Conservation (phyloP, 2,329 filamentous ascomycete genomes). For the Pyrenophora seminiperda region DNA sequence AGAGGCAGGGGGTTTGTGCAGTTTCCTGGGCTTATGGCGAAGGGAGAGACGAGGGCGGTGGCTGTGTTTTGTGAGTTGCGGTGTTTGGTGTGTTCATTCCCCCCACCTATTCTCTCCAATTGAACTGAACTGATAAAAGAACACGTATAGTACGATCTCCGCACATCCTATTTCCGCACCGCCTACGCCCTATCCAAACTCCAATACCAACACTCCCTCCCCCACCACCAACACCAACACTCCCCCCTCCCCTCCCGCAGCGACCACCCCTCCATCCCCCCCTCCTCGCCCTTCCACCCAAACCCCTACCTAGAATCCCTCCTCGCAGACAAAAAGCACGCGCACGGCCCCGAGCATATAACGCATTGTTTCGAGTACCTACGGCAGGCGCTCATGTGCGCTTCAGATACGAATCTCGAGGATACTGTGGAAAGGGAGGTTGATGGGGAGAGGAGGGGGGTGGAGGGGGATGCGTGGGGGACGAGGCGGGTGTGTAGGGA, state of each 20-base stretch:
- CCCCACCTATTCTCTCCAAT: too few relatives aligned
- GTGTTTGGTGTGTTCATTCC: conserved; percentile 8
- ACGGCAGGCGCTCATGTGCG: conserved; percentile 33
- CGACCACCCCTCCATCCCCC: not conserved
- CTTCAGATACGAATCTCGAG: conserved; percentile 33
- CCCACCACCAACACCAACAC: not conserved
- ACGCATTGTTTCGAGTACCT: conserved; percentile 37
- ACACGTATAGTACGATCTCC: not conserved
- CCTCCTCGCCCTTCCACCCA: not conserved
- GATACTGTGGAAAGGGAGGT: not conserved
- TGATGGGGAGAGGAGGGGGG: conserved; percentile 3
- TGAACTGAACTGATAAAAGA: too few relatives aligned
- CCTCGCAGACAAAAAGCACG: not conserved
- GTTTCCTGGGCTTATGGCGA: conserved; percentile 4
- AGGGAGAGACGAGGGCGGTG: conserved; percentile 1
- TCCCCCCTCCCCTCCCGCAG: not conserved
- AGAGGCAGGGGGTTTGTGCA: conserved; percentile 6
- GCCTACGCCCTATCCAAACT: conserved; percentile 12
- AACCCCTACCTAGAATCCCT: conserved; percentile 9
- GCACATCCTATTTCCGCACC: conserved; percentile 1
- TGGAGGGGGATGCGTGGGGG: conserved; percentile 22
- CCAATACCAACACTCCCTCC: not conserved
- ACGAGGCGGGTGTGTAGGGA: conserved; percentile 31
- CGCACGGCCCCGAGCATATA: not conserved
- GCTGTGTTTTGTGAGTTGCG: conserved; percentile 15